Evolutionary conservation across 2,329 filamentous ascomycete species (phyloP), one percentile per base, ranked within the genome.

Genomic region (Onygena corvina): DNA sequence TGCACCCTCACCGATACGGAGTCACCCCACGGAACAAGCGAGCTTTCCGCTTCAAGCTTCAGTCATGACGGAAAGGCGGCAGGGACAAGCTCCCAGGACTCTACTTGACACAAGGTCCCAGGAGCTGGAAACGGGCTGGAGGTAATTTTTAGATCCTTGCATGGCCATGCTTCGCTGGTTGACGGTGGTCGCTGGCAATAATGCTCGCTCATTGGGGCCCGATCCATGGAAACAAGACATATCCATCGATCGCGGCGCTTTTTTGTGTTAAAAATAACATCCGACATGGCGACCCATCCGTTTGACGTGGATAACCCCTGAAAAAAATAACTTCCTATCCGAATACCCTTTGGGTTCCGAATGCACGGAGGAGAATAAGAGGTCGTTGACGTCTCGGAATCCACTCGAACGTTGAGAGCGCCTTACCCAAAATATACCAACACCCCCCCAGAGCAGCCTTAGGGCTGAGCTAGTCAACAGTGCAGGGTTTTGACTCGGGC

Each of bases 251-350:
- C 20, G 18, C 36, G 8, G 20, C 5, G 20, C 7, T 40, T 40
- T 40, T 12, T 40, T 23, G 36, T 25, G 36, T 23, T 40, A 40
- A 40, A 40, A 40, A 40, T 40, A 40, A 40, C 36, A 40, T 40
- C 36, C 2, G 36, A 21, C 9, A 40, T 40, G 36, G 36, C 21
- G 6, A 40, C 20, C 20, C 11, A 18, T 40, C 36, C 36, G 18
- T 40, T n/a, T 11, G 20, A 23, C 36, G 18, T 40, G 36, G 36
- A 40, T 40, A 21, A 40, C 36, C 36, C 36, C 36, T 40, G 36
- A 23, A 23, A n/a, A 40, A 40, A 23, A 40, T 23, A n/a, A n/a
- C n/a, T n/a, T n/a, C n/a, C n/a, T n/a, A 40, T 40, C 36, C 21
- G 36, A 40, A 40, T 40, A 40, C 25, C 11, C 20, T 40, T 21